phyloP scores from a whole-genome alignment of 257 asterid species.

The Solanum etuberosum region DNA sequence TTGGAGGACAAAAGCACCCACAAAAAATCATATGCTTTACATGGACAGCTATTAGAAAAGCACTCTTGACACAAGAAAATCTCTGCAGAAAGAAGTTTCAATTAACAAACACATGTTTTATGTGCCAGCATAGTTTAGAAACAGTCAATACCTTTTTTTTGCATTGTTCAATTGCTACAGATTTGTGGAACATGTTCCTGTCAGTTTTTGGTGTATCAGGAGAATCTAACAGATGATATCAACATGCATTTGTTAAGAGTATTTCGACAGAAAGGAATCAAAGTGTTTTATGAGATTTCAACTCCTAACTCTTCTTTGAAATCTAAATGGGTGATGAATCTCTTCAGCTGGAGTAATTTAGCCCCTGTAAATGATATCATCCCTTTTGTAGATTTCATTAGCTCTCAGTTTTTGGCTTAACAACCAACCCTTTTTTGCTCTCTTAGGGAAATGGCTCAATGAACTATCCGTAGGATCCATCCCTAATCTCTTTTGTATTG shows the following conservation, averaged over 20 bases:
- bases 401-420: not conserved
- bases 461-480: not conserved
- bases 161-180: not conserved
- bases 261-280: not conserved
- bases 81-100: not conserved
- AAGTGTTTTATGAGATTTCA: not conserved
- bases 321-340: not conserved
- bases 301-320: not conserved
- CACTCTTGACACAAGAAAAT: not conserved
- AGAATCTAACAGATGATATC: not conserved
- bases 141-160: not conserved
- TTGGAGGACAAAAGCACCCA: not conserved
- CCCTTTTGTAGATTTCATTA: not conserved
- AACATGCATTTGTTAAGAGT: not conserved
- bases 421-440: not conserved
- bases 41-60: not conserved
- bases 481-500: not conserved
- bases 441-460: not conserved
- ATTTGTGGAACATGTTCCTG: not conserved
- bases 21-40: not conserved
- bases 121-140: not conserved
- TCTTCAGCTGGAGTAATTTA: not conserved
- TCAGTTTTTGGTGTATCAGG: not conserved
- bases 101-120: not conserved
- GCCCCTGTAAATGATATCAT: not conserved